Conservation (phyloP, 352 stramenopile genomes). For the Phytophthora vignae region DNA sequence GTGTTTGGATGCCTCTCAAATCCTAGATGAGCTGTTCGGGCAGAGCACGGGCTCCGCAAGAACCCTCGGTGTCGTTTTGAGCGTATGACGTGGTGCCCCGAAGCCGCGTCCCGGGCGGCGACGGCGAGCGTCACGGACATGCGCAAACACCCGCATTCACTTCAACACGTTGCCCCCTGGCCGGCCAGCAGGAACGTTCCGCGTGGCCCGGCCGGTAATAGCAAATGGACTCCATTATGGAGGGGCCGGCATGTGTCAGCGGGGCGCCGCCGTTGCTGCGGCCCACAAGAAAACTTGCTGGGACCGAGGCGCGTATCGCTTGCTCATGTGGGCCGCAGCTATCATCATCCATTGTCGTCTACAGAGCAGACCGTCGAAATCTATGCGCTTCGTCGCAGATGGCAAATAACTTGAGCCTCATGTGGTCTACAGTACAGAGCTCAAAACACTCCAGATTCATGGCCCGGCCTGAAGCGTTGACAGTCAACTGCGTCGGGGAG, state of each 20-base stretch:
- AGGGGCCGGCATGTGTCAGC: conserved; percentile 8
- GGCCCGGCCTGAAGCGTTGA: no score
- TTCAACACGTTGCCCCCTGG: no score
- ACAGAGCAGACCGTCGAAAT: conserved; percentile 17
- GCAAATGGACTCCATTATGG: no score
- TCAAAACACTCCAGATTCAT: no score
- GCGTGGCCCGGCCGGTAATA: no score
- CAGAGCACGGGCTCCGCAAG: conserved; percentile 9
- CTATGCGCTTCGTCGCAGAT: background rate
- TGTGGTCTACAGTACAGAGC: no score
- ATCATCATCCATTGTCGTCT: conserved; percentile 15
- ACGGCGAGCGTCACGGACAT: conserved; percentile 4
- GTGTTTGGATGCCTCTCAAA: conserved; percentile 14
- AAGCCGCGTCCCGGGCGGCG: background rate
- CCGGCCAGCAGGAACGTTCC: no score
- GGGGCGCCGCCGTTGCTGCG: background rate
- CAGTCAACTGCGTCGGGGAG: no score
- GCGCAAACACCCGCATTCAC: conserved; percentile 21
- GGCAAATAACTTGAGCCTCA: no score
- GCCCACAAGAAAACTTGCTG: conserved; percentile 21
- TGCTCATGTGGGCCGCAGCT: conserved; percentile 11
- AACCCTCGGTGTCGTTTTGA: conserved; percentile 1
- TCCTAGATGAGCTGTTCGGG: background rate
- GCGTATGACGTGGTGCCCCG: conserved; percentile 15
- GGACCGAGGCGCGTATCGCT: background rate